These are phyloP conservation scores for Talaromyces liani DNA, from an alignment of 495 filamentous ascomycete genomes.

Conservation along the genomic window DNA sequence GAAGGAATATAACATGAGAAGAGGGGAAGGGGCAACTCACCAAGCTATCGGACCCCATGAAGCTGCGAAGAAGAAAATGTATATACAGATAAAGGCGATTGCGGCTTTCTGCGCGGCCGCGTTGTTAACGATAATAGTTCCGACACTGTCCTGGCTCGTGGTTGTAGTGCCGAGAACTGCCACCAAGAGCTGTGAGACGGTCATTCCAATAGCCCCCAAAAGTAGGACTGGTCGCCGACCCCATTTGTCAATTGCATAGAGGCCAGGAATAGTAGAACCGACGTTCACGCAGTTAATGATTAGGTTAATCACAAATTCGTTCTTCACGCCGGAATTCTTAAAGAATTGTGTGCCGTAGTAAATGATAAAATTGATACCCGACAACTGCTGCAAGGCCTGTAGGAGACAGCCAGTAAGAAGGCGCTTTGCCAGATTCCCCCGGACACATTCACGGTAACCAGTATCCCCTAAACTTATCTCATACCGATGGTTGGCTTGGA, in stretches of 20 bases:
- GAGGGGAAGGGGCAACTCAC: conserved; percentile 14
- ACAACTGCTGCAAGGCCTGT: conserved; percentile 73
- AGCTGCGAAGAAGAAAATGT: conserved; percentile 62
- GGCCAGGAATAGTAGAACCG: conserved; percentile 59
- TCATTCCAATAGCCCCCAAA: conserved; percentile 67
- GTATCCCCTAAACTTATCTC: conserved; percentile 66
- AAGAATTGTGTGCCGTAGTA: conserved; percentile 77
- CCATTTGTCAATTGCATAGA: conserved; percentile 65
- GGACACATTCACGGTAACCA: conserved; percentile 61
- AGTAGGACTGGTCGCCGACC: conserved; percentile 64
- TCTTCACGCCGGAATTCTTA: conserved; percentile 57
- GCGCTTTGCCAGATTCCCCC: conserved; percentile 53
- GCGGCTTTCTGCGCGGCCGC: conserved; percentile 44
- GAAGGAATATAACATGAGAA: neutral
- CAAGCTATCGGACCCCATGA: conserved; percentile 63
- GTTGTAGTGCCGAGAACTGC: conserved; percentile 54
- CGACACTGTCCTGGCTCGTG: conserved; percentile 21
- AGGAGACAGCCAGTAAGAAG: conserved; percentile 70
- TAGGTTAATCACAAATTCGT: conserved; percentile 58
- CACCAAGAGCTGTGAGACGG: conserved; percentile 57
- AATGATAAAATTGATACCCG: conserved; percentile 72
- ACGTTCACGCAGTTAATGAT: conserved; percentile 67
- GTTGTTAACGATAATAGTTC: conserved; percentile 42
- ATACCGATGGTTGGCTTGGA: conserved; percentile 72
- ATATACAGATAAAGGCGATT: conserved; percentile 58